A percentile compares a stretch with the other conserved stretches of the same genome.
Evolutionary conservation across 306 rosid species (phyloP).

Genomic region (Neltuma alba): DNA sequence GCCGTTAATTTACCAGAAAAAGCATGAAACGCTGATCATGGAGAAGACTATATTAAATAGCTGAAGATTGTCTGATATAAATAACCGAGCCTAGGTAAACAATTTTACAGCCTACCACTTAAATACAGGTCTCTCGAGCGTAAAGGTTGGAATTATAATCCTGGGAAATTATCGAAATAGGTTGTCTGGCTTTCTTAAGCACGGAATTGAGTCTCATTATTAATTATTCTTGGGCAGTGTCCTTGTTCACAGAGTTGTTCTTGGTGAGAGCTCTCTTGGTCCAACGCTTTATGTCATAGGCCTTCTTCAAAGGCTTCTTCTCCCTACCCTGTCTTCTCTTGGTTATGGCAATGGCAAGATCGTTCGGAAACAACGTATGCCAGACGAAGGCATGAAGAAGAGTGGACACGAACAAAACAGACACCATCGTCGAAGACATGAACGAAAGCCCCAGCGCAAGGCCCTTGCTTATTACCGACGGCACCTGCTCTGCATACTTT

Average conservation of each 20-base stretch:
- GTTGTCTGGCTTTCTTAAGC: background rate
- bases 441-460: slow-evolving; percentile 73
- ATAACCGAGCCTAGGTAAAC: background rate
- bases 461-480: slow-evolving; percentile 64
- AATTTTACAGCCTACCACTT: background rate
- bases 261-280: slow-evolving; percentile 76
- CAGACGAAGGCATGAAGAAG: slow-evolving; percentile 82
- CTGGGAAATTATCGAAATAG: background rate
- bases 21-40: background rate
- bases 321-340: slow-evolving; percentile 61
- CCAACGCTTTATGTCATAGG: slow-evolving; percentile 81
- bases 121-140: no score
- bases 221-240: slow-evolving; percentile 35
- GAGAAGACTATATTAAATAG: background rate
- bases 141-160: slow-evolving; percentile 27
- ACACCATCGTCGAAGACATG: slow-evolving; percentile 77
- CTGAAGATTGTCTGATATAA: background rate
- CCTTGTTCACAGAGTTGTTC: slow-evolving; percentile 49
- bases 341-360: slow-evolving; percentile 84
- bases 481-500: slow-evolving; percentile 78
- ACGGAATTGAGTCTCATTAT: background rate
- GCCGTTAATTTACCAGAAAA: background rate
- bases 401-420: slow-evolving; percentile 62
- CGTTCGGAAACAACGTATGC: slow-evolving; percentile 84
- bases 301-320: slow-evolving; percentile 65